Base-by-base conservation (phyloP, 208 protist species). In the Wallacemonas sp. region DNA sequence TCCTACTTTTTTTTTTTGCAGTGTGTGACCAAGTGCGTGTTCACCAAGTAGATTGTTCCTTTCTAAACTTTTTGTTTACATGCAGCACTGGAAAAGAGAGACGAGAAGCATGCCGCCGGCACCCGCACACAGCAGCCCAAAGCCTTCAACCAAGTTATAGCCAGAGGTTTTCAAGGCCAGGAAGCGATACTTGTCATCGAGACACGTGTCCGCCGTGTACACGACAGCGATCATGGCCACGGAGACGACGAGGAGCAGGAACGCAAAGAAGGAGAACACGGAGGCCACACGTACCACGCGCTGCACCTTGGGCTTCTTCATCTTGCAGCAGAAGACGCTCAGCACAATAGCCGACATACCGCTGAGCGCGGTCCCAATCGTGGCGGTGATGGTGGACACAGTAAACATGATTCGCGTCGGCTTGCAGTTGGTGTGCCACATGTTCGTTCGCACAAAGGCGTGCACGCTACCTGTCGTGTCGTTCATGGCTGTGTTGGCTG, bases 181-280 rank as follows among this genome's bases (percentile, higher is more conserved):
- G 29, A 29, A 33, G 2, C 2, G 26, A 25, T 23, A 33, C 26
- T 11, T 26, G 20, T 46, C 46, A 2, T 65, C 36, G 31, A 4
- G 36, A 22, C 26, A 61, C 32, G 65, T 8, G 22, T 55, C 23
- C 14, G 4, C 32, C 8, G 3, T 49, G 33, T 29, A 48, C n/a
- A 70, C 28, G 25, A 45, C 42, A 14, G 33, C 28, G 12, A 70
- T 16, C 14, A 61, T 3, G 3, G 33, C 33, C 5, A 70, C 38
- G 10, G 49, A 67, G 29, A 42, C 45, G 2, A 25, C 36, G 4
- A 61, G 36, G 54, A 52, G 41, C 11, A 32, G 5, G 65, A 70
- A 67, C 44, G 44, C 20, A 65, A 74, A 10, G n/a, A 46, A 33
- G 39, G 28, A 72, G 32, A 70, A 64, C 44, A 67, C 63, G 52